phyloP scores from a whole-genome alignment of 2,329 filamentous ascomycete species.

The Phoma herbarum region DNA sequence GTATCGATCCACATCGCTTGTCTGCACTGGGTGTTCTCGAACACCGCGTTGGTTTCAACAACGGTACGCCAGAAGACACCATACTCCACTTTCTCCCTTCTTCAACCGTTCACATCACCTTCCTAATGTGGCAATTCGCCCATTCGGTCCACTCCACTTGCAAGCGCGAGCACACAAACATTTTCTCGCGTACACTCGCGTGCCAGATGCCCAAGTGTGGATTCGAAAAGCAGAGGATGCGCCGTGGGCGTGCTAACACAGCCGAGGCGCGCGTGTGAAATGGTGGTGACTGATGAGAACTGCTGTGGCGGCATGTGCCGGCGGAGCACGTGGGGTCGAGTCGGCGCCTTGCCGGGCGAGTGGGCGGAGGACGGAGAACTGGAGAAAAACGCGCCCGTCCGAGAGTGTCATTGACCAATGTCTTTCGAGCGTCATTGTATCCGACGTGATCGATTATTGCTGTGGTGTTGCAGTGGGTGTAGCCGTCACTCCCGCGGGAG shows the following conservation, averaged over 20 bases:
- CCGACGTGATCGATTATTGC: not conserved
- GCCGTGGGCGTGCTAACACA: constrained; percentile 4
- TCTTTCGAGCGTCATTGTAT: not conserved
- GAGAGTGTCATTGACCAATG: not conserved
- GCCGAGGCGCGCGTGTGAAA: constrained; percentile 17
- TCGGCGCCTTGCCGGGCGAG: not conserved
- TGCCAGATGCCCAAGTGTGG: constrained; percentile 12
- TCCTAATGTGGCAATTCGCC: constrained; percentile 3
- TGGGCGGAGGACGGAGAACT: constrained; percentile 8
- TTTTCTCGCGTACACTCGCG: constrained; percentile 6
- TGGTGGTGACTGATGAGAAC: constrained; percentile 7
- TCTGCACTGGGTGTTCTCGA: constrained; percentile 10
- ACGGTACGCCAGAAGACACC: not conserved
- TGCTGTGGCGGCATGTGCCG: constrained; percentile 4
- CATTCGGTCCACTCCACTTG: not conserved
- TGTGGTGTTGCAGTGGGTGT: not conserved
- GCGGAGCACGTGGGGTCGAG: not conserved
- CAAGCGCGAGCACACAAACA: not conserved
- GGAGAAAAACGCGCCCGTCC: constrained; percentile 5
- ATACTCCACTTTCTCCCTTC: constrained; percentile 1
- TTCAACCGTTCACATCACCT: constrained; percentile 2
- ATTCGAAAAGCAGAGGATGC: constrained; percentile 5
- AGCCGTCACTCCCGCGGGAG: not conserved
- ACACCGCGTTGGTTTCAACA: constrained; percentile 5
- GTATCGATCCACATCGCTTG: not conserved